Evolutionary conservation across 495 filamentous ascomycete species (phyloP), one percentile per base, ranked within the genome.

Genomic region (Cladorrhinum samala): DNA sequence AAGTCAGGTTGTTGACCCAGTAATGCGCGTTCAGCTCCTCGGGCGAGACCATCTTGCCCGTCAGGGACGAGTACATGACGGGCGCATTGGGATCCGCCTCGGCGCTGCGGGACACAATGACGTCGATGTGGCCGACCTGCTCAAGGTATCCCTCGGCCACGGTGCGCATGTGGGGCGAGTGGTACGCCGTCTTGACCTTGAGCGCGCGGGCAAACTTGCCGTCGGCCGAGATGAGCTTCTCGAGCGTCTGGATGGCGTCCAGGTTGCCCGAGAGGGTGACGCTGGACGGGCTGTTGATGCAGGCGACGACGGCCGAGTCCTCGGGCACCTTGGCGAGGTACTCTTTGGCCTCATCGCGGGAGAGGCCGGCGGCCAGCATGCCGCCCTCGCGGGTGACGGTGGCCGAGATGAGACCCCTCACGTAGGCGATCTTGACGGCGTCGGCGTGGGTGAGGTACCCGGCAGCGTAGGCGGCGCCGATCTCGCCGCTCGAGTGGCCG

Each of bases 401-500:
- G 9, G 57, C 49, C 1, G 69, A 55, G 3, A 62, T 52, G 13
- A 53, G 54, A 8, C 74, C 64, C 25, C 70, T 65, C 53, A 73
- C 53, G 66, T 72, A 69, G 25, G 81, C 70, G 2, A 82, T 36
- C 40, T 70, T 64, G 64, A 75, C 75, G 11, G 73, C 75, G 0
- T 72, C 65, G 9, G 59, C 20, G n/a, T 72, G 67, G 2, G 68
- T 62, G 16, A 80, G 33, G 16, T 63, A 62, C 3, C 76, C 75
- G 2, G 56, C 49, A 9, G 71, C 54, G 53, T 76, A 78, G 2
- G 71, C 71, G 0, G 71, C 71, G 1, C 65, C 71, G 57, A 84
- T 84, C 57, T 85, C 82, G 2, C 82, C 82, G 55, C 75, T 79
- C 0, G 81, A 85, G 55, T 86, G 82, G 2, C 83, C 81, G 1